Evolutionary conservation across 2,329 filamentous ascomycete species (phyloP).

Genomic region (Sclerotinia borealis): DNA sequence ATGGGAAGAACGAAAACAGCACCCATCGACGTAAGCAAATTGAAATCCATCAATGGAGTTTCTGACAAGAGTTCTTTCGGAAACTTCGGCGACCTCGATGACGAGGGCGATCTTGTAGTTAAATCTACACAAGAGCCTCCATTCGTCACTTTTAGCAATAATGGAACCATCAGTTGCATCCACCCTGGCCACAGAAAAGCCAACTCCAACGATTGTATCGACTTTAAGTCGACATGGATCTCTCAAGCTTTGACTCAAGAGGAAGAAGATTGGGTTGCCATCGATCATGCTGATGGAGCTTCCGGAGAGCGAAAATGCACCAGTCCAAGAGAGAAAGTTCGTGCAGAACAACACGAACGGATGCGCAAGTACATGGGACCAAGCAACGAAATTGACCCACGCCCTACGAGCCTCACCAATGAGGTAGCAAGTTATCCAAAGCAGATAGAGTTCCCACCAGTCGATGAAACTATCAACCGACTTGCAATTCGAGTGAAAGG

Average conservation of each 20-base stretch:
- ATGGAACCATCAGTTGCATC: neutral
- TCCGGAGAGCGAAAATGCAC: neutral
- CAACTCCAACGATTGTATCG: neutral
- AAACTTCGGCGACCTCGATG: neutral
- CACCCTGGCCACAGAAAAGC: neutral
- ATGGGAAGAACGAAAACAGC: neutral
- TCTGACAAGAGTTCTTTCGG: neutral
- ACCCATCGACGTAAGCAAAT: neutral
- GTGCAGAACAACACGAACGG: neutral
- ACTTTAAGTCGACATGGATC: neutral
- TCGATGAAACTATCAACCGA: neutral
- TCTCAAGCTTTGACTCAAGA: neutral
- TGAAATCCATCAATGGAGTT: neutral
- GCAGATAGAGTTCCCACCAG: neutral
- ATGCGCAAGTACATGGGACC: neutral
- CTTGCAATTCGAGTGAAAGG: neutral
- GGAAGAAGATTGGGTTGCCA: neutral
- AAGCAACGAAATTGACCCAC: neutral
- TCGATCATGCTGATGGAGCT: neutral
- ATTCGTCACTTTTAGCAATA: neutral
- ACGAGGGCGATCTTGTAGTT: neutral
- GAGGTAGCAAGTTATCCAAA: neutral
- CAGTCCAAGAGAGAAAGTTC: neutral
- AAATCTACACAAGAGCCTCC: neutral
- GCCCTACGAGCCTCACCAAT: neutral